phyloP scores from a whole-genome alignment of 2,329 filamentous ascomycete genomes.

The Sordariomycetes sp. region DNA sequence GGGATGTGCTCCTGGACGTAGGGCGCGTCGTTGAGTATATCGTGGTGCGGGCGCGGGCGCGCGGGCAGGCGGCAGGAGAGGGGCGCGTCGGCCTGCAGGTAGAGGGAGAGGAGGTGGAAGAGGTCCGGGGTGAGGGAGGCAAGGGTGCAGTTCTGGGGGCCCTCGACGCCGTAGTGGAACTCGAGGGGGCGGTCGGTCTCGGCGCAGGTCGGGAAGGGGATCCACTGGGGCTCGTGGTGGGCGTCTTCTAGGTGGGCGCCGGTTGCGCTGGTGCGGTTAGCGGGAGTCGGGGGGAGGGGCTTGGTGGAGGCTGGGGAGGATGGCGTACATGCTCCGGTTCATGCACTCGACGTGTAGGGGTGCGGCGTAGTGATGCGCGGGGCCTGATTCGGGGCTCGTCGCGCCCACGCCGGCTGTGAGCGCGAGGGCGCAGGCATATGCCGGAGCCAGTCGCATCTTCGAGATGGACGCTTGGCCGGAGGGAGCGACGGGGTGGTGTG shows the following conservation, averaged over 20 bases:
- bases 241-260: slow-evolving; percentile 77
- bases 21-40: slow-evolving; percentile 40
- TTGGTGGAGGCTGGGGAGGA: neutral
- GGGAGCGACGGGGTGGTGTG: neutral
- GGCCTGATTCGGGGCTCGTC: neutral
- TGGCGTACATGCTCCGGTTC: slow-evolving; percentile 60
- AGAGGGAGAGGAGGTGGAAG: slow-evolving; percentile 91
- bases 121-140: slow-evolving; percentile 66
- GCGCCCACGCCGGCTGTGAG: neutral
- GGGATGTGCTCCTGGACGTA: slow-evolving; percentile 60
- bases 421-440: neutral
- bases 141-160: slow-evolving; percentile 77
- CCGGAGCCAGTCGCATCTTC: neutral
- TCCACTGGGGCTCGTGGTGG: slow-evolving; percentile 60
- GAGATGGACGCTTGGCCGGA: neutral
- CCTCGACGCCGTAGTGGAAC: slow-evolving; percentile 74
- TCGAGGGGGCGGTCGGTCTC: slow-evolving; percentile 77
- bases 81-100: slow-evolving; percentile 93
- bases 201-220: slow-evolving; percentile 82
- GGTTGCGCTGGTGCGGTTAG: slow-evolving; percentile 51
- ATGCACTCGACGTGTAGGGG: slow-evolving; percentile 62
- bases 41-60: slow-evolving; percentile 50
- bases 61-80: slow-evolving; percentile 83
- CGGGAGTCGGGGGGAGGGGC: neutral
- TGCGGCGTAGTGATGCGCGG: slow-evolving; percentile 57